These are phyloP conservation scores for Yamadazyma dendronema DNA, from an alignment of 1,139 yeast genomes.

Conservation along the genomic window DNA sequence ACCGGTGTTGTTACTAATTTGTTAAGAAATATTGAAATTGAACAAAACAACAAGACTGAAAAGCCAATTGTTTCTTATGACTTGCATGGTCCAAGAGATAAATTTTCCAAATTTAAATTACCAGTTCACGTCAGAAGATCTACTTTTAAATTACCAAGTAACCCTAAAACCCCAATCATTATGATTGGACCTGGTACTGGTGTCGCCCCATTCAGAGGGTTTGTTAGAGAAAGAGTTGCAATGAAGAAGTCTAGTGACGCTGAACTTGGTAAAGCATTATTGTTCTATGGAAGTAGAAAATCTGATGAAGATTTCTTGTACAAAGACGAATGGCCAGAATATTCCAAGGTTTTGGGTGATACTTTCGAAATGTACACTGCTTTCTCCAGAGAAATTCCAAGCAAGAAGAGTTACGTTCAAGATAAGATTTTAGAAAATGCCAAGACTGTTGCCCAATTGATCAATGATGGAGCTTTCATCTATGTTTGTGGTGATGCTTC, in stretches of 20 bases:
- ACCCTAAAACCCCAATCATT: constrained; percentile 79
- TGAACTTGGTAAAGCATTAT: constrained; percentile 67
- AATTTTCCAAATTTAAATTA: constrained; percentile 54
- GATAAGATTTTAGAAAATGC: constrained; percentile 66
- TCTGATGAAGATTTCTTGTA: constrained; percentile 76
- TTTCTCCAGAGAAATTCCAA: constrained; percentile 70
- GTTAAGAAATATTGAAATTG: constrained; percentile 67
- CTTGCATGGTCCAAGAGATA: constrained; percentile 76
- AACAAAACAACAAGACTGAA: constrained; percentile 49
- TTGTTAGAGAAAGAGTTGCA: constrained; percentile 73
- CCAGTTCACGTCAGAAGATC: constrained; percentile 96
- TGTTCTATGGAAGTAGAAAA: constrained; percentile 87
- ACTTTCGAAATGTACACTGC: constrained; percentile 76
- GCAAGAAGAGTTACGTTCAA: constrained; percentile 83
- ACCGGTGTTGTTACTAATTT: constrained; percentile 93
- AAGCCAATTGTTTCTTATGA: constrained; percentile 61
- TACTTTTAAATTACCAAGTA: constrained; percentile 89
- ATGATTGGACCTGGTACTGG: constrained; percentile 99
- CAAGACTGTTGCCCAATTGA: constrained; percentile 51
- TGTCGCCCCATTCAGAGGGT: constrained; percentile 96
- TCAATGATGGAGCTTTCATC: constrained; percentile 76
- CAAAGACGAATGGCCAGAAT: constrained; percentile 80
- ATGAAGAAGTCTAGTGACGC: constrained; percentile 44
- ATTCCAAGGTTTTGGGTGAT: constrained; percentile 61
- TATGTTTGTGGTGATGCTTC: constrained; percentile 98